phyloP scores from a whole-genome alignment of 2,329 filamentous ascomycete genomes.

The Talaromyces islandicus region DNA sequence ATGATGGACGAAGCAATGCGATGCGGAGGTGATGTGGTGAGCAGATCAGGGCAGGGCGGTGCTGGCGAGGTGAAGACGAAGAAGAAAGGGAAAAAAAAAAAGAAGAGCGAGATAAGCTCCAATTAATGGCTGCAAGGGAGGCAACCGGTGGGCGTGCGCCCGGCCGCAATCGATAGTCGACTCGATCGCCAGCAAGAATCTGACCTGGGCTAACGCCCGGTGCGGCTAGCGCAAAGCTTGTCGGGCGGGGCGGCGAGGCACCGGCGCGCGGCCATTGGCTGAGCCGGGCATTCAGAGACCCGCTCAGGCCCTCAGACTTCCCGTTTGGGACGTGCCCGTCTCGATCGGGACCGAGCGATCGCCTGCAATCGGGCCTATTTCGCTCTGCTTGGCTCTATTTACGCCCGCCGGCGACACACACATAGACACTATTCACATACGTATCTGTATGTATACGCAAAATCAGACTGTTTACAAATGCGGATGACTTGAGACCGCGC shows the following conservation, averaged over 20 bases:
- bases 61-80: neutral
- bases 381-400: neutral
- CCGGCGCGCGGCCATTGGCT: neutral
- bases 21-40: neutral
- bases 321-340: neutral
- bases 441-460: too few relatives aligned
- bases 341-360: neutral
- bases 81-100: too few relatives aligned
- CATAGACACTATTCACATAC: too few relatives aligned
- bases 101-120: neutral
- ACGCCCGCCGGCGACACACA: too few relatives aligned
- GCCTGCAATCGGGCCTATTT: neutral
- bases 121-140: neutral
- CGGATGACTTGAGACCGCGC: too few relatives aligned
- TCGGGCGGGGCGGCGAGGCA: neutral
- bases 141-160: neutral
- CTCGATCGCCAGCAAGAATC: neutral
- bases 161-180: neutral
- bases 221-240: neutral
- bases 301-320: neutral
- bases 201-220: neutral
- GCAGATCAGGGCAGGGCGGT: neutral
- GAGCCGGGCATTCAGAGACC: neutral
- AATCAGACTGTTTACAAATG: too few relatives aligned
- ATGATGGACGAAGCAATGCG: neutral